Base-by-base conservation (phyloP, 2,329 filamentous ascomycete genomes). In the Penicillium sp. region DNA sequence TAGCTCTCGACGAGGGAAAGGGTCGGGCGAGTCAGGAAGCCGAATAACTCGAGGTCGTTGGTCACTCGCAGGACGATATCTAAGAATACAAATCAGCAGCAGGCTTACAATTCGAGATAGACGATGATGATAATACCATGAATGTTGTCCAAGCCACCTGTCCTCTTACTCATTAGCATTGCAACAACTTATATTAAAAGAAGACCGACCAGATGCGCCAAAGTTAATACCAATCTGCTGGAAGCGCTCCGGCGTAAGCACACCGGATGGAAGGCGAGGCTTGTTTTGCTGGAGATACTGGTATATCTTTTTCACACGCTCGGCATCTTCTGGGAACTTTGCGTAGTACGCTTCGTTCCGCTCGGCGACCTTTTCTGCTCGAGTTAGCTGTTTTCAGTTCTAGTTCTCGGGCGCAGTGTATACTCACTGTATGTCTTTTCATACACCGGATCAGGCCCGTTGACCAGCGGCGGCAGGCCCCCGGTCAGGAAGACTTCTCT, bases 401-500 rank as follows among this genome's bases (percentile, higher is more conserved):
- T n/a, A n/a, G n/a, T n/a, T n/a, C n/a, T n/a, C n/a, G n/a, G n/a
- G n/a, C n/a, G n/a, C n/a, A n/a, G n/a, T n/a, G n/a, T 11, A 20
- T 56, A 61, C 67, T 49, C 64, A 76, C 74, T 69, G 68, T 87
- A 96, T 3, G 89, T 86, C 0, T 83, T 81, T 51, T 79, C 69
- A 71, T 97, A 96, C 30, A 96, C 87, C 45, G 89, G 79, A 52
- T 93, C 89, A 0, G 90, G 82, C 0, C 79, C 79, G 59, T 83
- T 83, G 52, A 88, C 85, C 11, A 96, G 76, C 0, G 93, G 89
- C 14, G 90, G 88, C 46, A 97, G 78, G 0, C 93, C 93, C 38
- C 93, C 93, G 11, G 89, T 90, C 33, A 92, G 79, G 68, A 96
- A 97, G 23, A 85, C 84, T 74, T 97, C 93, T 28, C 85, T 84